Evolutionary conservation across 2,329 filamentous ascomycete genomes (phyloP), one percentile per base, ranked within the genome.

Genomic region (Fusarium gaditjirri): DNA sequence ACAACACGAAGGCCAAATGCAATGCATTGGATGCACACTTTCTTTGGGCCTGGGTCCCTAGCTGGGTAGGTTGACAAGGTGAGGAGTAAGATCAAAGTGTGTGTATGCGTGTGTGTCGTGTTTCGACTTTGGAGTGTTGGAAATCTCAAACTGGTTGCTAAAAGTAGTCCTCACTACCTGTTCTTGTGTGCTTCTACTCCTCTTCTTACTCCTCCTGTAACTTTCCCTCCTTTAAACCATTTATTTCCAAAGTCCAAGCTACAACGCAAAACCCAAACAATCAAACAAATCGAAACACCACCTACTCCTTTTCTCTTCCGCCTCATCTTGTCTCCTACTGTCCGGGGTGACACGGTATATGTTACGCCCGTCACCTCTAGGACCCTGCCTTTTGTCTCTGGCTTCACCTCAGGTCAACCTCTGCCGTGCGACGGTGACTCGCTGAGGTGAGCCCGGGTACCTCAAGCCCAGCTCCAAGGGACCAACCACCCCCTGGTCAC

Each of bases 321-420:
- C 21, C 56, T 61, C 36, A 53, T 66, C 36, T 52, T 31, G 58
- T 65, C 52, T 47, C 44, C 57, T 65, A 43, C 49, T 46, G 39
- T 27, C 63, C 63, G 58, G 58, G 46, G 65, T 70, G 52, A 63
- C 69, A 70, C 65, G 59, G 70, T 54, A 54, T 67, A 47, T 64
- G 58, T 38, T 69, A 38, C 55, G 59, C 43, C 67, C 54, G 42
- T 47, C 59, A 49, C 27, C 38, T 44, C 39, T 31, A 42, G 43
- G 56, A 58, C 66, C 65, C 61, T 70, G 60, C 56, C 61, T 70
- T 70, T 21, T 55, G 27, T 25, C 31, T 53, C 54, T 58, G 25
- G 8, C 42, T 44, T 68, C 55, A 61, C 52, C 65, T 70, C 39
- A 66, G 53, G 59, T 65, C 50, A 66, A 44, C 50, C 39, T 54